Evolutionary conservation across 441 rosid genomes (phyloP), one percentile per base, ranked within the genome.

Genomic region (Gossypium gossypioides): DNA sequence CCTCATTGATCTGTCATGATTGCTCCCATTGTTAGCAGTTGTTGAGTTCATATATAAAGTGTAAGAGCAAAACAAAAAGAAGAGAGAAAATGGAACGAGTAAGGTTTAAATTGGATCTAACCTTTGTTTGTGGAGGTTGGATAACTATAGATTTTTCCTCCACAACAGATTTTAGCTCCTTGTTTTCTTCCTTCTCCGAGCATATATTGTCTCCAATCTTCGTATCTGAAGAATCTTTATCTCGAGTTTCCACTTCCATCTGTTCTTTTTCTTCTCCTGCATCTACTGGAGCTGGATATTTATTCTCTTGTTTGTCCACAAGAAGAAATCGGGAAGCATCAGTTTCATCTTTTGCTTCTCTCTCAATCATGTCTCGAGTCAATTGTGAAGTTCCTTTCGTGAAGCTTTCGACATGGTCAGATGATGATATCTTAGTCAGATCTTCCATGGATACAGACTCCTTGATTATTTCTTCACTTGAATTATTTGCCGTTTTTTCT

Each of bases 381-480:
- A 19, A 68, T 75, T 75, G 76, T 24, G 4, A 50, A 21, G 69
- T 60, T 68, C 72, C 80, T 66, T 73, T 76, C 48, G 51, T 65
- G 68, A 85, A 79, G 58, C 12, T 83, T 44, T 77, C 77, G 68
- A 81, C 58, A 63, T 76, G 81, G 62, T 73, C 83, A 1, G 78
- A 77, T 63, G 82, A 71, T 27, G 88, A 84, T 58, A 66, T 22
- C 42, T 78, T 82, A 64, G 73, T 77, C n/a, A 85, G 78, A 62
- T 69, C 76, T 37, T 74, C 88, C 66, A 67, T 55, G 66, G 54
- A 8, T 24, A 42, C 19, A 3, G 79, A 46, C 54, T 64, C 29
- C 51, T 68, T 27, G 0, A 22, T 76, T 60, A 63, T 56, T 69
- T 71, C 55, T 74, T 58, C 83, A 18, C 34, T 46, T 56, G 58